phyloP scores from a whole-genome alignment of 2,329 filamentous ascomycete genomes.

The Aureobasidium mangrovei region DNA sequence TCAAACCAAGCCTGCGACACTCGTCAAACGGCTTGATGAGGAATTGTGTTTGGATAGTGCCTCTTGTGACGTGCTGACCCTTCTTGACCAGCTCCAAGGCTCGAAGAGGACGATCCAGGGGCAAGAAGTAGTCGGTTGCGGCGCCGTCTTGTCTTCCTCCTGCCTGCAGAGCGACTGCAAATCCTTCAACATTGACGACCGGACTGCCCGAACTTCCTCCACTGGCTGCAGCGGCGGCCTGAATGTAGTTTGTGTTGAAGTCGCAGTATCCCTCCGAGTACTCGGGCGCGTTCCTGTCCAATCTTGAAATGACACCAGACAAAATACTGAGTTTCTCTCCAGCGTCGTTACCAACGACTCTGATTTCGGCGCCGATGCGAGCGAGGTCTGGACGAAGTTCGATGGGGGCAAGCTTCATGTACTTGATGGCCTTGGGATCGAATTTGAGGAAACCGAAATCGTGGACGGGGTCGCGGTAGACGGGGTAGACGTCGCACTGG shows the following conservation, averaged over 20 bases:
- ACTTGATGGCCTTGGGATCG: slow-evolving; percentile 91
- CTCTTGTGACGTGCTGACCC: slow-evolving; percentile 67
- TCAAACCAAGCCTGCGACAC: slow-evolving; percentile 79
- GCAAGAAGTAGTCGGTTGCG: slow-evolving; percentile 95
- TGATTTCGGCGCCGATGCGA: slow-evolving; percentile 81
- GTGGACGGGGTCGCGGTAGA: slow-evolving; percentile 96
- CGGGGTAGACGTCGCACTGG: slow-evolving; percentile 86
- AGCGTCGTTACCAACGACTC: slow-evolving; percentile 96
- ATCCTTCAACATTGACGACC: slow-evolving; percentile 90
- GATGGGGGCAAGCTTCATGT: slow-evolving; percentile 81
- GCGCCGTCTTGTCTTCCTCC: slow-evolving; percentile 90
- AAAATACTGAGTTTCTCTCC: slow-evolving; percentile 97
- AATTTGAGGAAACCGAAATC: slow-evolving; percentile 97
- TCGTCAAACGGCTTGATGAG: slow-evolving; percentile 96
- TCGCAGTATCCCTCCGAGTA: slow-evolving; percentile 98
- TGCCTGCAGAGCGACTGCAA: slow-evolving; percentile 85
- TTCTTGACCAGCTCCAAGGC: slow-evolving; percentile 79
- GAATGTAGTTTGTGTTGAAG: slow-evolving; percentile 95
- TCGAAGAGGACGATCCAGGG: slow-evolving; percentile 79
- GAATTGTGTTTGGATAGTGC: slow-evolving; percentile 98
- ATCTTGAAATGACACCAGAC: slow-evolving; percentile 89
- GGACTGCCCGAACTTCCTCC: slow-evolving; percentile 97
- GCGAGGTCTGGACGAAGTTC: slow-evolving; percentile 78
- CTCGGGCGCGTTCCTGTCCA: slow-evolving; percentile 94
- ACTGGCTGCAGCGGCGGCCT: slow-evolving; percentile 92